Conservation (phyloP, 164 flowering plant genomes). For the Vitis amurensis region DNA sequence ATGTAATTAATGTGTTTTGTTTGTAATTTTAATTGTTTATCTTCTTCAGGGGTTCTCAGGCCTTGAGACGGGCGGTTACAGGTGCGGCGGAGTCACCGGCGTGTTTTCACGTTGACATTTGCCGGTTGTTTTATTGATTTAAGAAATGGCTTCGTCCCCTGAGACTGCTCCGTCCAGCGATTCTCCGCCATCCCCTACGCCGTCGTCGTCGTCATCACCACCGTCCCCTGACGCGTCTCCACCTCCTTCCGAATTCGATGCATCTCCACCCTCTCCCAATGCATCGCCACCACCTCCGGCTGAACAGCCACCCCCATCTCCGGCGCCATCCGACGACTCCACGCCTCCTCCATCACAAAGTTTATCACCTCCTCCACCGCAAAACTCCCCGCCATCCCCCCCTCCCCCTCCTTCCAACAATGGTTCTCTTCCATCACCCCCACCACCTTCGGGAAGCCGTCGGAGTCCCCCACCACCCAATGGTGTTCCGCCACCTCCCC, state of each 20-base stretch:
- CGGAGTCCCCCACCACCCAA: slow-evolving; percentile 12
- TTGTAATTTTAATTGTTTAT: background rate
- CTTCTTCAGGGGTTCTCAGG: slow-evolving; percentile 10
- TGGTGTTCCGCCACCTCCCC: slow-evolving; percentile 9
- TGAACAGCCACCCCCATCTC: slow-evolving; percentile 3
- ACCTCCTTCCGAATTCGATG: background rate
- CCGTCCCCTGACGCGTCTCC: background rate
- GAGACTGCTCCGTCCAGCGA: slow-evolving; percentile 25
- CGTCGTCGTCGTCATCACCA: slow-evolving; percentile 16
- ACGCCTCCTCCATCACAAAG: slow-evolving; percentile 6
- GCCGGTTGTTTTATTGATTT: slow-evolving; percentile 2
- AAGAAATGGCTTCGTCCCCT: slow-evolving; percentile 27
- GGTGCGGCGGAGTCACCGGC: slow-evolving; percentile 23
- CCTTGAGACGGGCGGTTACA: slow-evolving; percentile 13
- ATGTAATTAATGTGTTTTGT: no score
- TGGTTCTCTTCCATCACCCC: background rate
- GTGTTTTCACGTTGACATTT: background rate
- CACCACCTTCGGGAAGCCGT: slow-evolving; percentile 7
- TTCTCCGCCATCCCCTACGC: slow-evolving; percentile 17
- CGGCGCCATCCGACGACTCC: slow-evolving; percentile 5
- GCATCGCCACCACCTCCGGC: slow-evolving; percentile 11
- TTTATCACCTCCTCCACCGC: slow-evolving; percentile 21
- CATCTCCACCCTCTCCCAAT: slow-evolving; percentile 1
- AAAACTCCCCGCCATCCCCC: slow-evolving; percentile 5
- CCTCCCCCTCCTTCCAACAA: slow-evolving; percentile 3